Conservation (phyloP, 1,284 basidiomycete species). For the Ganoderma boninense region DNA sequence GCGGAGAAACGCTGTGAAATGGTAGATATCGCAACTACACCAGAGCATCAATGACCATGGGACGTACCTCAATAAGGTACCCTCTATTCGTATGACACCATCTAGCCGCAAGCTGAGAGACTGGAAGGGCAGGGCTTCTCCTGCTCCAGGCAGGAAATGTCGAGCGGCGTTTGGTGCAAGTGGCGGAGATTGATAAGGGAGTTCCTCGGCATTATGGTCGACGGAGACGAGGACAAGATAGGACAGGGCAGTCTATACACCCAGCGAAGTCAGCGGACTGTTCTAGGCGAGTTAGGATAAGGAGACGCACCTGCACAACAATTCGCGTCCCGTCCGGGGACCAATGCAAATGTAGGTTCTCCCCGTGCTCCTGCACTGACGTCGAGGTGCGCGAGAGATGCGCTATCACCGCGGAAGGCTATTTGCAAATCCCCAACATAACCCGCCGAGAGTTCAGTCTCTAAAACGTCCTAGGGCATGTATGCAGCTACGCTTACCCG, state of each 20-base stretch:
- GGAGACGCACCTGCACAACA: conserved; percentile 73
- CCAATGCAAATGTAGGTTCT: conserved; percentile 80
- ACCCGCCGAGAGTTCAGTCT: neutral
- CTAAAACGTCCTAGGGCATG: neutral
- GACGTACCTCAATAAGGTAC: conserved; percentile 71
- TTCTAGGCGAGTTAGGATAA: conserved; percentile 7
- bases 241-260: conserved; percentile 73
- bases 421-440: neutral
- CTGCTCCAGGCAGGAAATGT: conserved; percentile 80
- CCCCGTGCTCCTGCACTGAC: conserved; percentile 84
- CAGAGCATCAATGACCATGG: conserved; percentile 5
- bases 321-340: conserved; percentile 81
- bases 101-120: conserved; percentile 76
- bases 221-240: conserved; percentile 82
- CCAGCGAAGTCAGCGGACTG: neutral
- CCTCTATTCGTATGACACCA: conserved; percentile 84
- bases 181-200: conserved; percentile 64
- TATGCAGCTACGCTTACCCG: conserved; percentile 62
- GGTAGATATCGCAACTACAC: conserved; percentile 11
- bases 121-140: conserved; percentile 76
- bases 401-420: conserved; percentile 85
- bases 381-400: conserved; percentile 77
- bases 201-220: conserved; percentile 62
- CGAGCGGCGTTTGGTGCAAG: conserved; percentile 63
- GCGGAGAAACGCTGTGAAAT: conserved; percentile 69